Conservation (phyloP, 768 basidiomycete genomes). For the Mrakia blollopis region DNA sequence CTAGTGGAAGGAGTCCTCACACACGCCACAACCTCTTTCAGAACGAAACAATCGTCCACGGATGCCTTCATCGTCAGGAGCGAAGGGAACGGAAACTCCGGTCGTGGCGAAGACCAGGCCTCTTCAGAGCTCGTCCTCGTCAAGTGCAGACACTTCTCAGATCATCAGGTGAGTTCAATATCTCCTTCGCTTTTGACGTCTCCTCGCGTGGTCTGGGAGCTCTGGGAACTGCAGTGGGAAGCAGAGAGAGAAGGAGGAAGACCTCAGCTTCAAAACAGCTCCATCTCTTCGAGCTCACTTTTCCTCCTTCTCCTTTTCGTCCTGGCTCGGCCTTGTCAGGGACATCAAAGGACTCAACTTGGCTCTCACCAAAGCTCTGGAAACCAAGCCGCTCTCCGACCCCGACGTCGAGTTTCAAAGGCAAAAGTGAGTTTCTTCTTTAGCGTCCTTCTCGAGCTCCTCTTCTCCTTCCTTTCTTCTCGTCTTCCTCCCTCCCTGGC, state of each 20-base stretch:
- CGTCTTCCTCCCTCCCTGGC: conserved; percentile 1
- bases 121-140: not conserved
- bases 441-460: not conserved
- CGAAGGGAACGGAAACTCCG: not conserved
- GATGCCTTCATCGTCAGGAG: too few relatives aligned
- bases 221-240: not conserved
- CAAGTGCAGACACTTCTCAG: conserved; percentile 5
- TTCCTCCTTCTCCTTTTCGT: not conserved
- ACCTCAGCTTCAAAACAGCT: not conserved
- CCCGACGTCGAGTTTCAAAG: conserved; percentile 80
- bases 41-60: too few relatives aligned
- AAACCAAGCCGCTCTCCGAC: conserved; percentile 66
- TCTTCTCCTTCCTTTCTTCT: conserved; percentile 3
- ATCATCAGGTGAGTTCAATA: not conserved
- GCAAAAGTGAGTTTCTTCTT: conserved; percentile 61
- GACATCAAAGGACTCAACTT: conserved; percentile 74
- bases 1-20: not conserved
- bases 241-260: not conserved
- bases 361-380: conserved; percentile 65
- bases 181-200: too few relatives aligned
- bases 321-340: conserved; percentile 46
- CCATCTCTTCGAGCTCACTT: not conserved
- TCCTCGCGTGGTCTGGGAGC: not conserved
- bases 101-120: conserved; percentile 7
- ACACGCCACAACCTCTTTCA: not conserved